Evolutionary conservation across 768 basidiomycete genomes (phyloP).

Genomic region (Hemileccinum rubropunctum): DNA sequence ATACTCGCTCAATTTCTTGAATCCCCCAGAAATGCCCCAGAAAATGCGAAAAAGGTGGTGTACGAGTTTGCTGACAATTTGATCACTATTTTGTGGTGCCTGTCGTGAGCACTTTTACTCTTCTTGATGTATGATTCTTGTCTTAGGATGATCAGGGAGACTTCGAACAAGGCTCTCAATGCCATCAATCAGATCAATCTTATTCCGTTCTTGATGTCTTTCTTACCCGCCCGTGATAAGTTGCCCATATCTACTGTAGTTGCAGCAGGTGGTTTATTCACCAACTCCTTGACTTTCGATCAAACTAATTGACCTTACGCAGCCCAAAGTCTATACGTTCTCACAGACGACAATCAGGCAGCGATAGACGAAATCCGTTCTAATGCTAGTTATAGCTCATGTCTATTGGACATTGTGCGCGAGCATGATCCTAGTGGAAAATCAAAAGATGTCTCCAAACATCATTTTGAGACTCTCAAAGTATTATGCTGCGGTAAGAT

Average conservation of each 20-base stretch:
- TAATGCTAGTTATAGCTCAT: constrained; percentile 59
- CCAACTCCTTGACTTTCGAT: background rate
- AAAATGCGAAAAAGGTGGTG: constrained; percentile 71
- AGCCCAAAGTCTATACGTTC: constrained; percentile 92
- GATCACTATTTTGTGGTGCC: constrained; percentile 90
- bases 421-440: constrained; percentile 33
- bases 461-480: constrained; percentile 49
- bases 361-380: constrained; percentile 63
- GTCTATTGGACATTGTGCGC: constrained; percentile 61
- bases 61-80: constrained; percentile 91
- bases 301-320: constrained; percentile 2
- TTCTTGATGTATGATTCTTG: background rate
- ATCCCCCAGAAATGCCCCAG: constrained; percentile 57
- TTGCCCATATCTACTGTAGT: constrained; percentile 70
- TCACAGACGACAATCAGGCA: constrained; percentile 88
- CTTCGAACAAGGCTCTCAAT: constrained; percentile 78
- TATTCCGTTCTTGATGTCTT: constrained; percentile 87
- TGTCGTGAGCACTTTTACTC: constrained; percentile 69
- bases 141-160: constrained; percentile 58
- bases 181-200: constrained; percentile 81
- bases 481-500: constrained; percentile 68
- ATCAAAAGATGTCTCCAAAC: constrained; percentile 43
- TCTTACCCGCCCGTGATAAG: constrained; percentile 67
- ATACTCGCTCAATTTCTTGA: constrained; percentile 67
- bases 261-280: constrained; percentile 63